Conservation (phyloP, 2,329 filamentous ascomycete species). For the Colletotrichum sp. region DNA sequence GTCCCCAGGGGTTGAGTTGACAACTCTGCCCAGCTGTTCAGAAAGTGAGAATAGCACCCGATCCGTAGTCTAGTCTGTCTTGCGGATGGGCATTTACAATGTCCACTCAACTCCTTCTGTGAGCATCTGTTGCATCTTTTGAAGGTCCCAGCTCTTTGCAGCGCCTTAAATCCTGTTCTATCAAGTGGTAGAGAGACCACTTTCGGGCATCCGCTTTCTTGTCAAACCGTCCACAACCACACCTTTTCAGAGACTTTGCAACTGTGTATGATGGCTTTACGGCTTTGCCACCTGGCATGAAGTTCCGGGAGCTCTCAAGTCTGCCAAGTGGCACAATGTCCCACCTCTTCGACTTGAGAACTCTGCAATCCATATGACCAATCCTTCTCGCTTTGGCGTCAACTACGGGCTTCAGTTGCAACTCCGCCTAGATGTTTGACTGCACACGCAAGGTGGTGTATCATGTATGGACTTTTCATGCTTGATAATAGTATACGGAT, state of each 20-base stretch:
- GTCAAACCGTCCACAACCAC: fast-evolving
- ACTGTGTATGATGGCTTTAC: not conserved
- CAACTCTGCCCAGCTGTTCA: not conserved
- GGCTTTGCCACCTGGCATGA: not conserved
- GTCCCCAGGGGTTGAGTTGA: not conserved
- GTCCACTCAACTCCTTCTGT: not conserved
- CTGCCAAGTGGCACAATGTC: not conserved
- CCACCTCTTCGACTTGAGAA: not conserved
- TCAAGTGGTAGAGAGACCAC: not conserved
- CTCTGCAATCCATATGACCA: not conserved
- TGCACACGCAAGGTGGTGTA: not conserved
- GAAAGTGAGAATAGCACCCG: not conserved
- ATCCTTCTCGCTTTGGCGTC: no score
- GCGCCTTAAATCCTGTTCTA: not conserved
- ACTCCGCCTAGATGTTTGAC: not conserved
- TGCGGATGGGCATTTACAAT: not conserved
- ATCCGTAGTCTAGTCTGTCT: not conserved
- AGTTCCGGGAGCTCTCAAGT: not conserved
- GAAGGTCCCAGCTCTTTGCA: not conserved
- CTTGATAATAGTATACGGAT: not conserved
- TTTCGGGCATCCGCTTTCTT: not conserved
- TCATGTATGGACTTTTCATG: not conserved
- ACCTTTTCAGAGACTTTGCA: not conserved
- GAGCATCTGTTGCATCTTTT: not conserved
- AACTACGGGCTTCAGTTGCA: no score